phyloP scores from a whole-genome alignment of 106 monocot species.

The Acorus gramineus region DNA sequence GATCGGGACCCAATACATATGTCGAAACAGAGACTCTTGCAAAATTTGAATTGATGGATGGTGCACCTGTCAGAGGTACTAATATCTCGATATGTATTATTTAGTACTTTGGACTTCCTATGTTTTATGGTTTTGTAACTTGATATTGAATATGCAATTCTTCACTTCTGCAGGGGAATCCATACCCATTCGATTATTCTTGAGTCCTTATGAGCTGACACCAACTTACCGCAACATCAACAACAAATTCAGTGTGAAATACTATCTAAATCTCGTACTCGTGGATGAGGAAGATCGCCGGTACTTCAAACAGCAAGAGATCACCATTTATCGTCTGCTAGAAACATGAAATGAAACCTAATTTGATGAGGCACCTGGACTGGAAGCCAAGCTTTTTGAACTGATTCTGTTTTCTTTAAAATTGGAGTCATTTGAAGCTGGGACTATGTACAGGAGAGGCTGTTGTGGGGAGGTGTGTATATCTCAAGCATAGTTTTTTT shows the following conservation, averaged over 20 bases:
- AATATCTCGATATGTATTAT: neutral
- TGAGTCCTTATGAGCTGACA: slow-evolving; percentile 72
- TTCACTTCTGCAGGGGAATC: slow-evolving; percentile 45
- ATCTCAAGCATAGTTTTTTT: too few relatives aligned
- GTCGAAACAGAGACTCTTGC: slow-evolving; percentile 95
- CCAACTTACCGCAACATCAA: slow-evolving; percentile 72
- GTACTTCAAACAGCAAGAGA: slow-evolving; percentile 81
- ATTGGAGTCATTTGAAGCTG: too few relatives aligned
- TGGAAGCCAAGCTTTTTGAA: too few relatives aligned
- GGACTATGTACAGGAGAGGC: too few relatives aligned
- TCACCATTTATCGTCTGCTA: slow-evolving; percentile 55
- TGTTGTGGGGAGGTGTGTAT: too few relatives aligned
- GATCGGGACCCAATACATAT: slow-evolving; percentile 77
- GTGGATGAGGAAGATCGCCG: slow-evolving; percentile 69
- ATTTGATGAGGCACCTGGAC: too few relatives aligned
- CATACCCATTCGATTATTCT: slow-evolving; percentile 63
- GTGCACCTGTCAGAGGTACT: slow-evolving; percentile 88
- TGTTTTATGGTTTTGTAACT: neutral
- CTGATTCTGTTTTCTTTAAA: too few relatives aligned
- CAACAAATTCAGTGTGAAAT: slow-evolving; percentile 86
- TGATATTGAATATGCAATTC: neutral
- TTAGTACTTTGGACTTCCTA: neutral
- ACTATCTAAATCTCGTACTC: slow-evolving; percentile 65
- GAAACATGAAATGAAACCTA: slow-evolving; percentile 19
- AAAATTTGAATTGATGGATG: slow-evolving; percentile 92